Percentiles rank a stretch among this genome's conserved stretches.
Conservation (phyloP, 768 basidiomycete species). For the Pluteus cervinus region DNA sequence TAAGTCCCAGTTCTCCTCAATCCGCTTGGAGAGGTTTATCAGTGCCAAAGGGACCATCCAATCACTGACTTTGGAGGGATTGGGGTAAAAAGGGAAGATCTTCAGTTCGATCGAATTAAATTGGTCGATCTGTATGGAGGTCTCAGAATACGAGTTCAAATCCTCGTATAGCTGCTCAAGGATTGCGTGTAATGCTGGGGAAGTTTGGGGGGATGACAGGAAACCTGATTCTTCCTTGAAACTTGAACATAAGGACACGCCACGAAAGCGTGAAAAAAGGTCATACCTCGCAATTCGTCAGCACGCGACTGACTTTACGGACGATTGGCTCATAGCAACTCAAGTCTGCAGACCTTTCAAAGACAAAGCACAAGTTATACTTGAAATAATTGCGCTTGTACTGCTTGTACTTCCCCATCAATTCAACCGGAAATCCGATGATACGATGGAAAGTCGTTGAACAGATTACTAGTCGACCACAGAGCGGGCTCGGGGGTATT, state of each 20-base stretch:
- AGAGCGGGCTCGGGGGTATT: constrained; percentile 81
- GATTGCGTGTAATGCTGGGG: constrained; percentile 68
- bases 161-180: constrained; percentile 97
- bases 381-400: constrained; percentile 87
- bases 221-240: constrained; percentile 82
- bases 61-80: constrained; percentile 82
- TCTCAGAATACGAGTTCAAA: constrained; percentile 95
- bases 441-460: constrained; percentile 78
- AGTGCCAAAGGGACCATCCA: constrained; percentile 95
- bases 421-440: constrained; percentile 85
- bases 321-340: constrained; percentile 96
- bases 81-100: constrained; percentile 95
- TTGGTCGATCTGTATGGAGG: constrained; percentile 83
- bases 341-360: constrained; percentile 83
- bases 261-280: constrained; percentile 1
- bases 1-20: constrained; percentile 94
- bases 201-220: constrained; percentile 68
- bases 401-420: constrained; percentile 67
- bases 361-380: constrained; percentile 96
- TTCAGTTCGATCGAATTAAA: constrained; percentile 96
- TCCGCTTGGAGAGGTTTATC: constrained; percentile 72
- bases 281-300: constrained; percentile 84
- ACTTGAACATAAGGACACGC: constrained; percentile 2
- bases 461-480: constrained; percentile 84
- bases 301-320: constrained; percentile 86